These are phyloP conservation scores for Raffaelea albimanens DNA, from an alignment of 2,329 filamentous ascomycete genomes.

Conservation along the genomic window DNA sequence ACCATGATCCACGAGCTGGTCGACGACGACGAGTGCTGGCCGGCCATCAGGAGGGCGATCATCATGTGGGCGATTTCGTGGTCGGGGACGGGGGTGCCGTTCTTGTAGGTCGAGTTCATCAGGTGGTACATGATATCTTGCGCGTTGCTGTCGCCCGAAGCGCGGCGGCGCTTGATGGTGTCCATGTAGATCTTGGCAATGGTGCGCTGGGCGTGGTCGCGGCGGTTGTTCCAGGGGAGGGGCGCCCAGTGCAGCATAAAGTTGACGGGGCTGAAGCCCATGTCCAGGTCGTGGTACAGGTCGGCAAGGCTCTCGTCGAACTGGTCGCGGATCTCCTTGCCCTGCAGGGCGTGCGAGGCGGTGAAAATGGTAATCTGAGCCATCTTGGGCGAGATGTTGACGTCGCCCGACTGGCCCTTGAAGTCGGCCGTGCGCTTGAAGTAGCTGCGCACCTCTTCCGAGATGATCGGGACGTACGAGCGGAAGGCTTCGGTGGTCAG, in stretches of 20 bases:
- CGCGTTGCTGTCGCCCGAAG: slow-evolving; percentile 32
- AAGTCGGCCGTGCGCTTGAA: slow-evolving; percentile 47
- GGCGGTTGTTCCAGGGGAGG: slow-evolving; percentile 63
- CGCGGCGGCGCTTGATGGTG: slow-evolving; percentile 57
- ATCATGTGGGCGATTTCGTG: slow-evolving; percentile 76
- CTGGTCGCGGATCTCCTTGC: slow-evolving; percentile 62
- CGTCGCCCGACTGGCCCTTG: slow-evolving; percentile 47
- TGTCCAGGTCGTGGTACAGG: slow-evolving; percentile 72
- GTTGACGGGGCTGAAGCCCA: slow-evolving; percentile 72
- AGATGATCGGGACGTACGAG: slow-evolving; percentile 62
- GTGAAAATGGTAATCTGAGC: slow-evolving; percentile 74
- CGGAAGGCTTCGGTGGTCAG: slow-evolving; percentile 56
- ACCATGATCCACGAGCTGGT: slow-evolving; percentile 72
- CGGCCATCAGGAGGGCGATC: slow-evolving; percentile 78
- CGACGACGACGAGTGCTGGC: slow-evolving; percentile 71
- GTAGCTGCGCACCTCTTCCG: slow-evolving; percentile 58
- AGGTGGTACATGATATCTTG: slow-evolving; percentile 72
- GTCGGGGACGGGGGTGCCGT: slow-evolving; percentile 59
- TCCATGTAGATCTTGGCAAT: slow-evolving; percentile 67
- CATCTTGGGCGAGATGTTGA: slow-evolving; percentile 59
- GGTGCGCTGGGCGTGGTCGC: slow-evolving; percentile 64
- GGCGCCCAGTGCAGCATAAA: slow-evolving; percentile 75
- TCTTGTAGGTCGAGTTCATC: slow-evolving; percentile 69
- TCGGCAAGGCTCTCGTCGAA: slow-evolving; percentile 65
- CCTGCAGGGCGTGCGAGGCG: slow-evolving; percentile 66